phyloP scores from a whole-genome alignment of 164 flowering plant genomes.

The Malania oleifera region DNA sequence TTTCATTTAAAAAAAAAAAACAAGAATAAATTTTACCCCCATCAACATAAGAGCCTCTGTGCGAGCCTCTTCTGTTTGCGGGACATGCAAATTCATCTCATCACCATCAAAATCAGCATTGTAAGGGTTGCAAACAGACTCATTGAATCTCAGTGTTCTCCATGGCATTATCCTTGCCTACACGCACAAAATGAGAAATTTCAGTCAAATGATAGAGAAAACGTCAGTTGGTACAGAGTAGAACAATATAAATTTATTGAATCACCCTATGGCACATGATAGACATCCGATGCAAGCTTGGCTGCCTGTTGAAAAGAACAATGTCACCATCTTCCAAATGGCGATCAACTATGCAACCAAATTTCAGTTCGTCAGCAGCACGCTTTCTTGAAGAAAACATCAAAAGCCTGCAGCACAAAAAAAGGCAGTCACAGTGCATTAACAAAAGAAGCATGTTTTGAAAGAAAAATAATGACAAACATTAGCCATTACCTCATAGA shows the following conservation, averaged over 20 bases:
- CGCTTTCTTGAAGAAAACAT: slow-evolving; percentile 40
- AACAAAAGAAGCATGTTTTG: not conserved
- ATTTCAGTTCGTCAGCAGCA: slow-evolving; percentile 66
- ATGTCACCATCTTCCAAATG: slow-evolving; percentile 94
- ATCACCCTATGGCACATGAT: slow-evolving; percentile 93
- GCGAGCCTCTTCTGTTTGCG: slow-evolving; percentile 99
- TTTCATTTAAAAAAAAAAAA: not conserved
- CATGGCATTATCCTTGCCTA: slow-evolving; percentile 97
- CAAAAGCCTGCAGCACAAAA: slow-evolving; percentile 47
- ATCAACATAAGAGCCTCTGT: slow-evolving; percentile 89
- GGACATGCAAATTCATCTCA: slow-evolving; percentile 99
- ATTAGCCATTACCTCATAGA: slow-evolving; percentile 32
- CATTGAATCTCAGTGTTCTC: slow-evolving; percentile 95
- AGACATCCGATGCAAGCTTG: slow-evolving; percentile 98
- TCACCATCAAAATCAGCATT: slow-evolving; percentile 99
- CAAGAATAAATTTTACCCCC: slow-evolving; percentile 53
- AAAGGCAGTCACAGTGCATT: not conserved
- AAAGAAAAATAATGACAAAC: not conserved
- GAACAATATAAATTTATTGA: slow-evolving; percentile 1
- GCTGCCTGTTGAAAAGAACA: slow-evolving; percentile 93
- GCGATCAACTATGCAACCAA: slow-evolving; percentile 75
- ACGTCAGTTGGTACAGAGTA: not conserved
- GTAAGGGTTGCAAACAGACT: slow-evolving; percentile 97
- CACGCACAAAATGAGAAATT: slow-evolving; percentile 9
- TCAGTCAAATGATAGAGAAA: not conserved